Base-by-base conservation (phyloP, 164 flowering plant species). In the Buxus sempervirens region DNA sequence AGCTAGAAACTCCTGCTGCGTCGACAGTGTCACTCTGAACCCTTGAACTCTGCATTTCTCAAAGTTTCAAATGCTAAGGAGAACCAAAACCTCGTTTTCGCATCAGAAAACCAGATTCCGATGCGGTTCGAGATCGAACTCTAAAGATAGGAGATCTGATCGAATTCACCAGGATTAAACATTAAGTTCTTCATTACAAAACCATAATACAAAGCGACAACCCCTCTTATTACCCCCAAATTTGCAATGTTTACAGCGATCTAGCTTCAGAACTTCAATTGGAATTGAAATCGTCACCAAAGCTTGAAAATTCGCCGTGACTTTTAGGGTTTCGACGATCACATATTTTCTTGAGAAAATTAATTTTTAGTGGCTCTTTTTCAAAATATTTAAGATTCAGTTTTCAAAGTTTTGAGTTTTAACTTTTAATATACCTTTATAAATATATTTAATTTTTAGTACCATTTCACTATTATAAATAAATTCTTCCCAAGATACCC, bases 31-130 rank as follows among this genome's bases (percentile, higher is more conserved):
- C 68, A 66, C 74, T 65, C 55, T 62, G 49, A 65, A 62, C 22
- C 27, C 36, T 27, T 58, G 65, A 58, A 36, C 61, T 60, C 32
- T 74, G 73, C 77, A 74, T 74, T 12, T 22, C 51, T 53, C 28
- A 23, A 21, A 54, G 55, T 24, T 27, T 38, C 38, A 14, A 38
- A 32, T 20, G n/a, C 60, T 58, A 32, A 32, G 38, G 38, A 32
- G 38, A 32, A n/a, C 60, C 20, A 54, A 5, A 54, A 21, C 2
- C 14, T 24, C 16, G 5, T 15, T 16, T 58, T 27, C 20, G 15
- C 38, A 18, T n/a, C 20, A 58, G 20, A 58, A 58, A 24, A 41
- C 48, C 45, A 6, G 23, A 56, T 27, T 51, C 61, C 18, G 21
- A 19, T 27, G 41, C 5, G 18, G 42, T 58, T 58, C n/a, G 13